These are phyloP conservation scores for Sarocladium brachiariae DNA, from an alignment of 2,329 filamentous ascomycete genomes.

Conservation along the genomic window DNA sequence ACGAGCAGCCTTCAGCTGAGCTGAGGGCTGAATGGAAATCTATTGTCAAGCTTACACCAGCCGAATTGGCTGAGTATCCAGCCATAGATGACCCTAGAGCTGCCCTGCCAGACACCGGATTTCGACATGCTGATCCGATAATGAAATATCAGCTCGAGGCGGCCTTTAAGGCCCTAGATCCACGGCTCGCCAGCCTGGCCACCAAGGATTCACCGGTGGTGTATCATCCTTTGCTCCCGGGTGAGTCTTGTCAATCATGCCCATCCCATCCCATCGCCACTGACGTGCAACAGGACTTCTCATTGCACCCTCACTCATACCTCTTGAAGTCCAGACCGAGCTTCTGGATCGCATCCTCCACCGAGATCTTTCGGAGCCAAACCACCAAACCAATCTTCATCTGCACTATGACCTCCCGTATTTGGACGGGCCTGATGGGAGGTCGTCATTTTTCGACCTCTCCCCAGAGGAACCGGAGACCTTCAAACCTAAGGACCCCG, in stretches of 20 bases:
- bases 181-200: slow-evolving; percentile 23
- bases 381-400: slow-evolving; percentile 85
- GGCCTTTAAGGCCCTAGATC: slow-evolving; percentile 36
- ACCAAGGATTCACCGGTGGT: slow-evolving; percentile 45
- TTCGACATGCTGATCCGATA: slow-evolving; percentile 39
- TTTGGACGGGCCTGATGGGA: slow-evolving; percentile 19
- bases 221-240: slow-evolving; percentile 60
- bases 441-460: slow-evolving; percentile 48
- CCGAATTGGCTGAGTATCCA: slow-evolving; percentile 43
- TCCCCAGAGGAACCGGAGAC: slow-evolving; percentile 41
- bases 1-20: slow-evolving; percentile 66
- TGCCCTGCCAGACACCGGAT: slow-evolving; percentile 31
- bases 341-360: slow-evolving; percentile 72
- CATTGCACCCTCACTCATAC: slow-evolving; percentile 68
- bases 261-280: not conserved
- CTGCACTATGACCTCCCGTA: slow-evolving; percentile 71
- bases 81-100: slow-evolving; percentile 49
- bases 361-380: slow-evolving; percentile 63
- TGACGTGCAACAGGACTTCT: slow-evolving; percentile 56
- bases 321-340: slow-evolving; percentile 57
- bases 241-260: slow-evolving; percentile 36
- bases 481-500: slow-evolving; percentile 61
- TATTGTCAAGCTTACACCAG: slow-evolving; percentile 55
- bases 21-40: slow-evolving; percentile 69
- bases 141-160: slow-evolving; percentile 32